phyloP scores from a whole-genome alignment of 441 rosid species.

The Pelargonium cotyledonis region DNA sequence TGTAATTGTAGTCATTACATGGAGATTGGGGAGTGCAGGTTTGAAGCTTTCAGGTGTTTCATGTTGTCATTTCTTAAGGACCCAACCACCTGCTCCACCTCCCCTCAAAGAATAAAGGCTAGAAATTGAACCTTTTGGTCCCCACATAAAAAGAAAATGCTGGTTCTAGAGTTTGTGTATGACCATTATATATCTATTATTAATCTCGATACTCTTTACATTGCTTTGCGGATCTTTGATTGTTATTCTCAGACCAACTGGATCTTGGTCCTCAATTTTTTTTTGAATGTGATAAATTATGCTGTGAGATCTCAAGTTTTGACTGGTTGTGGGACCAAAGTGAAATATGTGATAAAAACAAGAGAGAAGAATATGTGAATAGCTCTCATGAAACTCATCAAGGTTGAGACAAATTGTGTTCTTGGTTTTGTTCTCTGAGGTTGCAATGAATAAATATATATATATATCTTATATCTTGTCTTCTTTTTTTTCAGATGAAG shows the following conservation, averaged over 20 bases:
- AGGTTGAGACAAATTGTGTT: neutral
- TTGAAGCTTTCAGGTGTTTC: neutral
- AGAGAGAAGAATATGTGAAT: neutral
- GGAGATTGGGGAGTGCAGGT: neutral
- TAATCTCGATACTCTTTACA: neutral
- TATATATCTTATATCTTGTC: neutral
- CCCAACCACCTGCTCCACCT: neutral
- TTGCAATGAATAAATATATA: neutral
- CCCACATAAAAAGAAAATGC: neutral
- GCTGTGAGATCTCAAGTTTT: too few relatives aligned
- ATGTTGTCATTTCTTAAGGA: neutral
- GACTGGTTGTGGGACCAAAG: neutral
- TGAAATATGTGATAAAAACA: neutral
- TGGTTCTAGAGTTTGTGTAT: neutral
- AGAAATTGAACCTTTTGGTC: neutral
- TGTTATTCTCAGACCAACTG: neutral
- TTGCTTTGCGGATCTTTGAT: neutral
- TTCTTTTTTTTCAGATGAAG: neutral
- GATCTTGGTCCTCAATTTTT: neutral
- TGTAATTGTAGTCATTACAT: too few relatives aligned
- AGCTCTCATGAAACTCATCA: neutral
- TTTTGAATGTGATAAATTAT: neutral
- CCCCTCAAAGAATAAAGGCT: neutral
- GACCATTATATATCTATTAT: neutral
- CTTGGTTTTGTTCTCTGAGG: neutral